phyloP scores from a whole-genome alignment of 1,284 basidiomycete genomes.

The Xerocomus minutiporus region DNA sequence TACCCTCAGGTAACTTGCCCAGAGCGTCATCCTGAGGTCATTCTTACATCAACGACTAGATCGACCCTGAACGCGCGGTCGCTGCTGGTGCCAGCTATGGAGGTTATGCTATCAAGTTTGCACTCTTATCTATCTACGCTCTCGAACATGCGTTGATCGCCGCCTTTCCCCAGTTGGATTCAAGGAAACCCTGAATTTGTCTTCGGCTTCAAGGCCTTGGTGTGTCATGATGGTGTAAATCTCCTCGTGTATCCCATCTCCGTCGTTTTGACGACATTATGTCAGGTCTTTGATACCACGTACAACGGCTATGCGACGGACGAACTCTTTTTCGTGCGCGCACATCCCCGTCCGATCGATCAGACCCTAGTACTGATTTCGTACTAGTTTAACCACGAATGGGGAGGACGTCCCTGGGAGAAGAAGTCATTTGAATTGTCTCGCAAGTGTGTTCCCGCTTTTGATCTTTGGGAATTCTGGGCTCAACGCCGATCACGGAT shows the following conservation, averaged over 20 bases:
- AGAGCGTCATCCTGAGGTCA: not conserved
- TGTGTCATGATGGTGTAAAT: constrained; percentile 82
- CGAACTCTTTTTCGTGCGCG: constrained; percentile 78
- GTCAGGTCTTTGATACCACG: constrained; percentile 61
- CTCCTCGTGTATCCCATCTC: constrained; percentile 1
- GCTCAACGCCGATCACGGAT: not conserved
- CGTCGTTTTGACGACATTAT: constrained; percentile 2
- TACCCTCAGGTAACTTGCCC: constrained; percentile 61
- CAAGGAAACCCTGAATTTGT: constrained; percentile 85
- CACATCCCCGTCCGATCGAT: not conserved
- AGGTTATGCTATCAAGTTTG: constrained; percentile 78
- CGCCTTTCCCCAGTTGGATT: constrained; percentile 67
- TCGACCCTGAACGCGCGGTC: constrained; percentile 76
- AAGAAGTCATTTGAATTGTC: constrained; percentile 50
- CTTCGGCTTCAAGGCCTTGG: constrained; percentile 84
- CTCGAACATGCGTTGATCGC: constrained; percentile 1
- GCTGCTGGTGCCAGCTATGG: constrained; percentile 81
- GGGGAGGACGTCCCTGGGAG: constrained; percentile 78
- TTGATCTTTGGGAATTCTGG: not conserved
- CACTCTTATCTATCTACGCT: not conserved
- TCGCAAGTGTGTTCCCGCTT: constrained; percentile 43
- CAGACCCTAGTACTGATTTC: not conserved
- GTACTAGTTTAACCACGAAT: constrained; percentile 74
- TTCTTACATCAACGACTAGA: constrained; percentile 40
- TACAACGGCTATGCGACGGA: constrained; percentile 81